Evolutionary conservation across 768 basidiomycete genomes (phyloP), one percentile per base, ranked within the genome.

Genomic region (Cantharellus cinnabarinus): DNA sequence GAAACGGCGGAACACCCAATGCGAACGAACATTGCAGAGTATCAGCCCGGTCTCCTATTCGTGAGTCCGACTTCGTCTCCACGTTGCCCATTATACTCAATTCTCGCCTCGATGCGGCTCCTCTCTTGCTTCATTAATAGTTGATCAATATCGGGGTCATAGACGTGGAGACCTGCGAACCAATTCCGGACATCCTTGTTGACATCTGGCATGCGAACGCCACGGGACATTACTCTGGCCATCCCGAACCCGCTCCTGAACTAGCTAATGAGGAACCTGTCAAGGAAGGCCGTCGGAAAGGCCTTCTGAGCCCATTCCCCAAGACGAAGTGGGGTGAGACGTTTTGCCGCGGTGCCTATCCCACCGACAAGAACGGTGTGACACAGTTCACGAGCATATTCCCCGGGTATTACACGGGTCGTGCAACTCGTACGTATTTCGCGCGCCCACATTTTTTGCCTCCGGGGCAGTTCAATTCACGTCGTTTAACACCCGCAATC

Each of bases 361-460:
- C 52, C 7, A 54, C 52, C 14, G 35, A 54, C 52, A 54, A 54
- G 52, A 54, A 54, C 52, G 52, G 52, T 54, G 52, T 54, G 14
- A 7, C 52, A 37, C 10, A 10, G 10, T 54, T 54, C 35, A 54
- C 52, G 35, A 54, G 10, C 35, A 54, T 54, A 10, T 54, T 54
- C 52, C 52, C 52, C 7, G 52, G 52, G 7, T 54, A 10, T 37
- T 54, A 54, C 35, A 54, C 10, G 10, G 52, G 52, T 10, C 52
- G 52, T 37, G 52, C 52, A 54, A 54, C 52, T 10, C 52, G 52
- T 54, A 37, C 35, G 52, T 54, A 10, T 7, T 10, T 48, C 29
- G 10, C 44, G 10, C 10, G 10, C 10, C 10, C 52, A 54, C 35
- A 10, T 10, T 37, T 37, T 54, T 54, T 7, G 29, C 44, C 52